phyloP scores from a whole-genome alignment of 371 early-diverging fungal species.

The Smittium culicis region DNA sequence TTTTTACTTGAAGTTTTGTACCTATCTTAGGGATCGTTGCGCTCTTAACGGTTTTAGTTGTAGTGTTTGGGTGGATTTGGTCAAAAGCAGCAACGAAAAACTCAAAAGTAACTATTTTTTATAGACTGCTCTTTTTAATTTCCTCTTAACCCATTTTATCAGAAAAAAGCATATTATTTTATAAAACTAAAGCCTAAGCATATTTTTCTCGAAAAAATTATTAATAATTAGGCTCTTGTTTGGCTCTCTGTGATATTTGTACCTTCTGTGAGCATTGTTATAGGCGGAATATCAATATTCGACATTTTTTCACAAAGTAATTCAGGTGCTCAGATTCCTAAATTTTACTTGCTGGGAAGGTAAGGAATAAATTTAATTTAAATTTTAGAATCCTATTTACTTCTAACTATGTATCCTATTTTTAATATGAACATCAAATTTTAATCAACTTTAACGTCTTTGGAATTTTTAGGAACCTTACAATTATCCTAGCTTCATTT shows the following conservation, averaged over 20 bases:
- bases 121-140: no score
- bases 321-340: not conserved
- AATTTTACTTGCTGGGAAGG: not conserved
- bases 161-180: no score
- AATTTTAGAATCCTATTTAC: not conserved
- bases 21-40: not conserved
- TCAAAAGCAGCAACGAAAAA: not conserved
- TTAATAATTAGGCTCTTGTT: not conserved
- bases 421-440: not conserved
- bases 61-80: not conserved
- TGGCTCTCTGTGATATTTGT: constrained; percentile 10
- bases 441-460: not conserved
- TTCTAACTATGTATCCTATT: not conserved
- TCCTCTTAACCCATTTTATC: no score
- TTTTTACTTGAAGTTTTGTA: not conserved
- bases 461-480: constrained; percentile 1
- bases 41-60: not conserved
- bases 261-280: not conserved
- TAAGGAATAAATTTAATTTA: not conserved
- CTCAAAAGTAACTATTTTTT: not conserved
- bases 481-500: not conserved
- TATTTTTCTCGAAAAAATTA: no score
- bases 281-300: not conserved
- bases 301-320: not conserved
- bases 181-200: no score